Evolutionary conservation across 768 basidiomycete species (phyloP), one percentile per base, ranked within the genome.

Genomic region (Trametes cubensis): DNA sequence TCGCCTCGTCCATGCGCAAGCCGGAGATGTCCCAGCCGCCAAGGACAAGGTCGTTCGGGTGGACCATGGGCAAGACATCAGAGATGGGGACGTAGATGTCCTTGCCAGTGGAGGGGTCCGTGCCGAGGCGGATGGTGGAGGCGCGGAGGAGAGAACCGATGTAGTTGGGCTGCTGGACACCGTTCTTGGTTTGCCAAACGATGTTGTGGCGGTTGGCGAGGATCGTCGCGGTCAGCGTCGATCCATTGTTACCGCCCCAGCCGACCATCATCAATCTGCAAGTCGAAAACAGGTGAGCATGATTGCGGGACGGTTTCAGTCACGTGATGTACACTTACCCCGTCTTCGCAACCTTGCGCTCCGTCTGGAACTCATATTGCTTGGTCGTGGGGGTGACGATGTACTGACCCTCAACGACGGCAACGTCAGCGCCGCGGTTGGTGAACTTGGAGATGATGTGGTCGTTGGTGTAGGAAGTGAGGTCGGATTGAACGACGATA

Each of bases 21-120:
- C 88, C 84, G 45, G 95, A 97, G 71, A 99, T 98, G 71, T 99
- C 97, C 97, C 96, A 99, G 20, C 97, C 96, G 51, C 97, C 94
- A 65, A 98, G 85, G 67, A 97, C 92, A 71, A 98, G 88, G 77
- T 98, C 97, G 72, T 97, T 95, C 52, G 96, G 96, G 78, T 98
- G 95, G 50, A 95, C 94, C 93, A 96, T 97, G 50, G 95, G 95
- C 45, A 97, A 83, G 64, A 98, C 85, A 70, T 96, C 95, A 11
- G 88, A 91, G 70, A 98, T 79, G 18, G 97, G 97, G 64, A 96
- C 88, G 70, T 95, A 83, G 66, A 98, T 85, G 71, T 98, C 97
- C 78, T 94, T 92, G 68, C 90, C 90, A 3, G 87, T 87, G 30
- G 74, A 71, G 41, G 85, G 83, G 66, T 98, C 94, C 57, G 83